Evolutionary conservation across 2,329 filamentous ascomycete species (phyloP).

Genomic region (Septoria petroselini): DNA sequence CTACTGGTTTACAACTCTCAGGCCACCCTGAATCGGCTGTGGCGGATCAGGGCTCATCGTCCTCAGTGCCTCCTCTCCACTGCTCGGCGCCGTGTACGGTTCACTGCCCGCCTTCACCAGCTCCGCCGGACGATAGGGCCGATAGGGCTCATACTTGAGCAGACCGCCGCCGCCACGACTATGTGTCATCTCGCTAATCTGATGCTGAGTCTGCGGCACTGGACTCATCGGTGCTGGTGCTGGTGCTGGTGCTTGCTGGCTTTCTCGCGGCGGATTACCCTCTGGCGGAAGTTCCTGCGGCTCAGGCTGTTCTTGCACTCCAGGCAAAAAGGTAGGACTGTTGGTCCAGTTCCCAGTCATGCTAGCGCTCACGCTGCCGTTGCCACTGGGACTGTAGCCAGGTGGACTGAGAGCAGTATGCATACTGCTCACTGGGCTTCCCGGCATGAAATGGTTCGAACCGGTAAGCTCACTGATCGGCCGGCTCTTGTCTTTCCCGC

Average conservation of each 20-base stretch:
- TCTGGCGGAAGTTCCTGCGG: slow-evolving; percentile 16
- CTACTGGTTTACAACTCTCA: slow-evolving; percentile 1
- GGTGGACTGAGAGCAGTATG: slow-evolving; percentile 3
- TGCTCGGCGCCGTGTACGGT: neutral
- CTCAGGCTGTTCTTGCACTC: slow-evolving; percentile 10
- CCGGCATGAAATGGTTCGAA: slow-evolving; percentile 11
- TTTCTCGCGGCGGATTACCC: slow-evolving; percentile 8
- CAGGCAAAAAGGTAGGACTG: neutral
- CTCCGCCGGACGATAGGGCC: neutral
- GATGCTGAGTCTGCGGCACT: neutral
- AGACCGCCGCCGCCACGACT: neutral
- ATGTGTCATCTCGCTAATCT: neutral
- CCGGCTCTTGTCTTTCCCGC: slow-evolving; percentile 11
- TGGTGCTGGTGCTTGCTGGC: neutral
- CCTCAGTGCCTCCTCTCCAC: neutral
- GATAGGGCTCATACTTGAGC: slow-evolving; percentile 1
- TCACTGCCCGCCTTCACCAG: neutral
- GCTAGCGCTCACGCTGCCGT: neutral
- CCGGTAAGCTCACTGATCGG: slow-evolving; percentile 16
- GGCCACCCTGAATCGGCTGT: neutral
- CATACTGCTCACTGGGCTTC: slow-evolving; percentile 5
- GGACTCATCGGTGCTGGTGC: neutral
- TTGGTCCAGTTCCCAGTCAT: neutral
- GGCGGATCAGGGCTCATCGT: neutral
- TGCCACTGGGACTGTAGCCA: slow-evolving; percentile 3